phyloP scores from a whole-genome alignment of 2,329 filamentous ascomycete species.

The Albophoma yamanashiensis region DNA sequence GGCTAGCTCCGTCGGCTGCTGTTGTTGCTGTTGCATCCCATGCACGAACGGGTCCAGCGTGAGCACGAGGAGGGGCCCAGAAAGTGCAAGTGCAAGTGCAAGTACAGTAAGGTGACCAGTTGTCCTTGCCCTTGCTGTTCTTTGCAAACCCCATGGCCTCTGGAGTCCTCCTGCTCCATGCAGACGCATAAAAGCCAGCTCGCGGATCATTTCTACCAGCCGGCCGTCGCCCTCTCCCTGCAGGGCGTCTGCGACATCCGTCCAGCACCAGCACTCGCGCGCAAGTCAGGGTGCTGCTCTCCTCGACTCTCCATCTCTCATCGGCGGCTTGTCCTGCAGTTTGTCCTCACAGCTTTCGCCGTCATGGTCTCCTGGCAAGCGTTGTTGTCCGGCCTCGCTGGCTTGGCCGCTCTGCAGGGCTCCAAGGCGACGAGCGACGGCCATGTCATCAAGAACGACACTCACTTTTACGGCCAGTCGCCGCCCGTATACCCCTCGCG shows the following conservation, averaged over 20 bases:
- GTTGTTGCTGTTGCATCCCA: not conserved
- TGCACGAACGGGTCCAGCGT: not conserved
- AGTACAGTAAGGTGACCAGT: too few relatives aligned
- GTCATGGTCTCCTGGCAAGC: not conserved
- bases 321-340: too few relatives aligned
- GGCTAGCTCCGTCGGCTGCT: not conserved
- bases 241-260: not conserved
- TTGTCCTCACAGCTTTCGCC: not conserved
- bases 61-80: not conserved
- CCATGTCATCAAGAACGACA: conserved; percentile 27
- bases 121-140: not conserved
- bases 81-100: not conserved
- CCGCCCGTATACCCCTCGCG: conserved; percentile 40
- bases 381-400: conserved; percentile 1
- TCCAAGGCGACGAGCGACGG: conserved; percentile 2
- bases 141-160: not conserved
- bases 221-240: not conserved
- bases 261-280: not conserved
- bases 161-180: too few relatives aligned
- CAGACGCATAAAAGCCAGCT: not conserved
- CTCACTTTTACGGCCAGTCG: conserved; percentile 38
- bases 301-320: not conserved
- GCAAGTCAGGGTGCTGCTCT: not conserved
- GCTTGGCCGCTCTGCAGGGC: conserved; percentile 1
- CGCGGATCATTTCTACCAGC: not conserved